A percentile compares a stretch with the other conserved stretches of the same genome.
Evolutionary conservation across 371 early-diverging fungal genomes (phyloP).

Genomic region (Haplosporangium sp.): DNA sequence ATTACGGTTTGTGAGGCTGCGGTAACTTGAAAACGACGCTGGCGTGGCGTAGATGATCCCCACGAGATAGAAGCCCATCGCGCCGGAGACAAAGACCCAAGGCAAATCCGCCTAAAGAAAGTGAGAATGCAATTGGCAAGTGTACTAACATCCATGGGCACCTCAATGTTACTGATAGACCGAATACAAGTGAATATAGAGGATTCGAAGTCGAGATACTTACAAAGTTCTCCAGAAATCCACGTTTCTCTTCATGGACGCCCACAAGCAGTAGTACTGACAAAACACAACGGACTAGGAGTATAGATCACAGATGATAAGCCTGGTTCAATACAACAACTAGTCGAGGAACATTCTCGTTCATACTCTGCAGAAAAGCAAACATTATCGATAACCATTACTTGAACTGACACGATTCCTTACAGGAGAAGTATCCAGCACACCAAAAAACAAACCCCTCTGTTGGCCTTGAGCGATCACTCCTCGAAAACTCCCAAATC

Average conservation of each 20-base stretch:
- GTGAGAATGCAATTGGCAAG: not conserved
- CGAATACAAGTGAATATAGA: not conserved
- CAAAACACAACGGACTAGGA: slow-evolving; percentile 30
- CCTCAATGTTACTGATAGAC: not conserved
- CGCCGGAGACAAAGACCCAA: slow-evolving; percentile 46
- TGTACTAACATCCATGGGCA: not conserved
- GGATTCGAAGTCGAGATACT: not conserved
- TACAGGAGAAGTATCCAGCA: slow-evolving; percentile 46
- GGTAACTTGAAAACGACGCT: slow-evolving; percentile 31
- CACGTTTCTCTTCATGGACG: slow-evolving; percentile 31
- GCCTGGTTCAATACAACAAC: no score
- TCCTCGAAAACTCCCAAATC: slow-evolving; percentile 50
- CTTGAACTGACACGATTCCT: not conserved
- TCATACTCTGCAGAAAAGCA: not conserved
- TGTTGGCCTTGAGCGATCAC: slow-evolving; percentile 39
- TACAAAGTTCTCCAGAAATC: slow-evolving; percentile 43
- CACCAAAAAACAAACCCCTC: slow-evolving; percentile 49
- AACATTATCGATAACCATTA: not conserved
- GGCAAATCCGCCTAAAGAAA: slow-evolving; percentile 36
- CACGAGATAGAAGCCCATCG: slow-evolving; percentile 51
- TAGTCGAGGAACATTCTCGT: slow-evolving; percentile 1
- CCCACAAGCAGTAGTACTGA: slow-evolving; percentile 28
- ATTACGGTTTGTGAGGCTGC: not conserved
- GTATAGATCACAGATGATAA: no score
- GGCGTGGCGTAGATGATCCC: slow-evolving; percentile 52